Evolutionary conservation across 352 stramenopile genomes (phyloP), one percentile per base, ranked within the genome.

Genomic region (Globisporangium radiosum): DNA sequence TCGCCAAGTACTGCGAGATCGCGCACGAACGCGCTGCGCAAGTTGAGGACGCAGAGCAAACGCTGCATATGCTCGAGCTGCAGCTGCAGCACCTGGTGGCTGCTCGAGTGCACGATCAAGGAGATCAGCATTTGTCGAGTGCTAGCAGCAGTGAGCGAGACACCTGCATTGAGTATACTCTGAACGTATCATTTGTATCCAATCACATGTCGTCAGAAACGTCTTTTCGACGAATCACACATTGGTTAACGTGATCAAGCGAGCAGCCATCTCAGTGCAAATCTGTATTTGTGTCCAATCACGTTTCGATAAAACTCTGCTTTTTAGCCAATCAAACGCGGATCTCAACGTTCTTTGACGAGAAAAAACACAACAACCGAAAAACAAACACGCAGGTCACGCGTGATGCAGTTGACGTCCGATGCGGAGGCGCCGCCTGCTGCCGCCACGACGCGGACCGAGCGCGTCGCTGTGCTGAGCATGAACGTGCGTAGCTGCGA

Each of bases 381-480:
- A 25, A 25, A 25, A 25, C 25, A 25, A 25, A 25, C 25, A 25
- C 25, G 25, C 25, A 25, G 25, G 2, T 25, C 25, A 1, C 25
- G 25, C 1, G 25, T 25, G 47, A 54, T 48, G 44, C 37, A 64
- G 57, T 11, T 48, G 39, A 7, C 14, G 33, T 7, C n/a, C 37
- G 15, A 56, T 15, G 50, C 53, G 13, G 57, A 36, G 47, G 48
- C 47, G n/a, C 1, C 33, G 58, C 36, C 60, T 25, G 54, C 36
- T 45, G 53, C 25, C 36, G 48, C 17, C 33, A 60, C 65, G 44
- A 51, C 59, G 43, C 39, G 49, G 37, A 66, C 70, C 43, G 77
- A 85, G 57, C 77, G 78, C 45, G 72, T 90, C 65, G 74, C 72
- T 3, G 72, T 90, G 61, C 74, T 90, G 51, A 88, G 77, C 68